Evolutionary conservation across 768 basidiomycete genomes (phyloP), one percentile per base, ranked within the genome.

Genomic region (Xerocomellus dryophilus): DNA sequence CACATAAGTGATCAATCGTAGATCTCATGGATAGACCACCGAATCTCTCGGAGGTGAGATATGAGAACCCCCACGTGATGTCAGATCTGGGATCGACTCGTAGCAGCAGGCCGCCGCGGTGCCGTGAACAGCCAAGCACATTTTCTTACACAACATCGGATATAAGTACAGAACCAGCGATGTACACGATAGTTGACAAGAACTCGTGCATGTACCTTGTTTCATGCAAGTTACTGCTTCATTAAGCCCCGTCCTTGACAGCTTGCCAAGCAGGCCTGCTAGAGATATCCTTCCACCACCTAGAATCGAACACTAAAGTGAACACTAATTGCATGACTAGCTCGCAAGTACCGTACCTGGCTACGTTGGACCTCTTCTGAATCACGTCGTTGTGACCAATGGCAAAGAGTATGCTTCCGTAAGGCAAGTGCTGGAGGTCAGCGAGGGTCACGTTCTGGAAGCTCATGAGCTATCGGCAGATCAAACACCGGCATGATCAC

Each of bases 351-450:
- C 4, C 71, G 15, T 31, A 80, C 78, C 78, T 76, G 0, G 70
- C 54, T 3, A 82, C 73, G 54, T 80, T 77, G 7, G 78, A 77
- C 59, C 72, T 70, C 36, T 51, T 64, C 14, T 40, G 18, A 29
- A 68, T 56, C 18, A 81, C 54, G 10, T 73, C 53, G 10, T 69
- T 59, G 39, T 59, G 53, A 1, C 73, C 74, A 1, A 57, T 53
- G 2, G 7, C 14, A 18, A 40, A 51, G 27, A 77, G 58, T 43
- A 63, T 21, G n/a, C 43, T 48, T 18, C 76, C 79, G 45, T 76
- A 78, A 0, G 83, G 76, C 31, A 85, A 63, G 63, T 84, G 83
- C 66, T 77, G 78, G 11, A 86, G 71, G 61, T 86, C 85, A 4
- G 79, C 82, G 1, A 85, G 70, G 7, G 81, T 83, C 48, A 86